Evolutionary conservation across 805 yeast species (phyloP).

Genomic region (Kodamaea leandrae): DNA sequence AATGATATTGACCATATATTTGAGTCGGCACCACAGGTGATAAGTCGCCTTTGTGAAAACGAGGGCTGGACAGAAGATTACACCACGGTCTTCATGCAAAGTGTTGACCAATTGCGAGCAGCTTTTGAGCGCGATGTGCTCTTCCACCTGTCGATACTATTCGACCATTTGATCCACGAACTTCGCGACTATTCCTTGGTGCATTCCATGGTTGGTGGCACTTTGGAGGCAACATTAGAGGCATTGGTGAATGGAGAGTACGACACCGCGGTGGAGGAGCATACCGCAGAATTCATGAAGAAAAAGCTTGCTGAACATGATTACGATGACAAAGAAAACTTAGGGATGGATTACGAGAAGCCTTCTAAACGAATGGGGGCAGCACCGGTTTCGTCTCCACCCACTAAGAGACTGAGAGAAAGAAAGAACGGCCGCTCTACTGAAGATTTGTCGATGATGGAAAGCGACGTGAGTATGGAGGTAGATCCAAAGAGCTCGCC

Average conservation of each 20-base stretch:
- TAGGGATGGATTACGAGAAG: neutral
- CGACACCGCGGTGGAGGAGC: conserved; percentile 32
- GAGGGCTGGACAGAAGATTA: conserved; percentile 56
- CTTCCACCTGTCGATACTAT: conserved; percentile 52
- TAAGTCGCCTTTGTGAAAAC: conserved; percentile 48
- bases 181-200: conserved; percentile 13
- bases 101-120: conserved; percentile 44
- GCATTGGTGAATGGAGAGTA: conserved; percentile 32
- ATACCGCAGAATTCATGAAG: conserved; percentile 29
- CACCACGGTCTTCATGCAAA: conserved; percentile 38
- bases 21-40: conserved; percentile 44
- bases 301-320: conserved; percentile 17
- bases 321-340: neutral
- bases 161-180: conserved; percentile 46
- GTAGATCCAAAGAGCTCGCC: conserved; percentile 14
- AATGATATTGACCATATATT: conserved; percentile 54
- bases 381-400: conserved; percentile 4
- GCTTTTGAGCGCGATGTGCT: conserved; percentile 53
- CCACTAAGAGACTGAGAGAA: conserved; percentile 8
- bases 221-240: conserved; percentile 15
- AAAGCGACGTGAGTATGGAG: conserved; percentile 34
- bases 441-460: conserved; percentile 14
- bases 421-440: conserved; percentile 5
- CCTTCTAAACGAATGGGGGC: conserved; percentile 1
- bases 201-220: neutral